Conservation (phyloP, 768 basidiomycete species). For the Phylloporus arenicola region DNA sequence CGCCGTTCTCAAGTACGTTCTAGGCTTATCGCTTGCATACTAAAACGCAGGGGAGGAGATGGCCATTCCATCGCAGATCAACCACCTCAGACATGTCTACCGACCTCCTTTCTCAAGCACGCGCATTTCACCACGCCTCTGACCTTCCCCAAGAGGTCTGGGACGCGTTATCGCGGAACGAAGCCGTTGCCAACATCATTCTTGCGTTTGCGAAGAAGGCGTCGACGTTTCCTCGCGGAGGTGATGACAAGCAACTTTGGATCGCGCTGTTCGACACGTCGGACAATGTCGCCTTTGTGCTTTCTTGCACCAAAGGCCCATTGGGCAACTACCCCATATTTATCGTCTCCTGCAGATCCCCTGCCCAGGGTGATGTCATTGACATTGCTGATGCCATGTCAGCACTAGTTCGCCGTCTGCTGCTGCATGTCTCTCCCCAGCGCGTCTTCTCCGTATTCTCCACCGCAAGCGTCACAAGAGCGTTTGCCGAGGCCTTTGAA, state of each 20-base stretch:
- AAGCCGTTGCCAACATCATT: slow-evolving; percentile 36
- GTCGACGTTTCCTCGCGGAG: background rate
- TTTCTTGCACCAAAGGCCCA: slow-evolving; percentile 51
- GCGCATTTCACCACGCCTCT: background rate
- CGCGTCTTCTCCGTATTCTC: slow-evolving; percentile 60
- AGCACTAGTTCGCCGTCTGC: slow-evolving; percentile 7
- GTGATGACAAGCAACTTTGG: slow-evolving; percentile 24
- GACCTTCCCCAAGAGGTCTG: slow-evolving; percentile 26
- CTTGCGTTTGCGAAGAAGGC: slow-evolving; percentile 35
- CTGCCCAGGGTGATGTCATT: background rate
- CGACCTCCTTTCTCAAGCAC: background rate
- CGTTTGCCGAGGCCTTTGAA: slow-evolving; percentile 44
- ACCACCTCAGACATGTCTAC: background rate
- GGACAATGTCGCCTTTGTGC: slow-evolving; percentile 34
- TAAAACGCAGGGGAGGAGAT: background rate
- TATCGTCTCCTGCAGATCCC: slow-evolving; percentile 9
- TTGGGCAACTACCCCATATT: slow-evolving; percentile 59
- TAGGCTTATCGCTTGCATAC: background rate
- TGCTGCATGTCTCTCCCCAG: slow-evolving; percentile 7
- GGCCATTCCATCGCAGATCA: background rate
- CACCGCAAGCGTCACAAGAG: slow-evolving; percentile 37
- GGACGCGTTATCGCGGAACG: slow-evolving; percentile 24
- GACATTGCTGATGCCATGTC: slow-evolving; percentile 1
- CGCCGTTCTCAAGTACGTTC: background rate
- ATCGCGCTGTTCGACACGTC: slow-evolving; percentile 23